Percentiles rank a stretch among this genome's conserved stretches.
Evolutionary conservation across 768 basidiomycete species (phyloP).

Genomic region (Boletus insuetus): DNA sequence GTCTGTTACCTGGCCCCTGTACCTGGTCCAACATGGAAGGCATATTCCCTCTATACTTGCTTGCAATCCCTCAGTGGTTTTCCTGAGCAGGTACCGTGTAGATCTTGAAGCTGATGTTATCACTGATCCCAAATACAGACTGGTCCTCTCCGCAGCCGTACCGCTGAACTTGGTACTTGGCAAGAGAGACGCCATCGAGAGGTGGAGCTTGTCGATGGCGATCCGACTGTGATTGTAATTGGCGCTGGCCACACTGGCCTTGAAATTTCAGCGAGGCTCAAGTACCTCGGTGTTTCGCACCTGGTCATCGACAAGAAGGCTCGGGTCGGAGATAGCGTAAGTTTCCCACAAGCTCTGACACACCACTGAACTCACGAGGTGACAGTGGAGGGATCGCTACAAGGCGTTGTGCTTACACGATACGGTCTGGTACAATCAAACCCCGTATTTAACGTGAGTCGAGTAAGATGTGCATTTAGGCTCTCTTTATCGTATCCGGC

Average conservation of each 20-base stretch:
- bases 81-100: conserved; percentile 42
- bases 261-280: conserved; percentile 62
- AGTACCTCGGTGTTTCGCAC: conserved; percentile 50
- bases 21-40: conserved; percentile 50
- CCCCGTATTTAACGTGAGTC: conserved; percentile 52
- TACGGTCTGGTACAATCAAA: conserved; percentile 52
- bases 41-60: conserved; percentile 56
- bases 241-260: conserved; percentile 71
- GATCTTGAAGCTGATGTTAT: neutral
- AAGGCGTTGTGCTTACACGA: conserved; percentile 56
- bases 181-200: conserved; percentile 30
- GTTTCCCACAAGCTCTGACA: neutral
- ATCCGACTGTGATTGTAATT: conserved; percentile 59
- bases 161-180: conserved; percentile 39
- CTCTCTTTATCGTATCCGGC: neutral
- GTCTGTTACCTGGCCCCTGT: conserved; percentile 53
- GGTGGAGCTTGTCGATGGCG: conserved; percentile 41
- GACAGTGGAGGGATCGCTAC: conserved; percentile 56
- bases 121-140: neutral
- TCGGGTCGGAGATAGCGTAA: conserved; percentile 47
- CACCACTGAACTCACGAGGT: neutral
- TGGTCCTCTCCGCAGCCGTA: neutral
- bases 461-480: neutral
- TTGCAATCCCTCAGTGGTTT: conserved; percentile 56
- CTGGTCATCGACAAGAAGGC: conserved; percentile 57